Percentiles rank a stretch among this genome's conserved stretches.
Evolutionary conservation across 306 rosid species (phyloP).

Genomic region (Prunus fruticosa): DNA sequence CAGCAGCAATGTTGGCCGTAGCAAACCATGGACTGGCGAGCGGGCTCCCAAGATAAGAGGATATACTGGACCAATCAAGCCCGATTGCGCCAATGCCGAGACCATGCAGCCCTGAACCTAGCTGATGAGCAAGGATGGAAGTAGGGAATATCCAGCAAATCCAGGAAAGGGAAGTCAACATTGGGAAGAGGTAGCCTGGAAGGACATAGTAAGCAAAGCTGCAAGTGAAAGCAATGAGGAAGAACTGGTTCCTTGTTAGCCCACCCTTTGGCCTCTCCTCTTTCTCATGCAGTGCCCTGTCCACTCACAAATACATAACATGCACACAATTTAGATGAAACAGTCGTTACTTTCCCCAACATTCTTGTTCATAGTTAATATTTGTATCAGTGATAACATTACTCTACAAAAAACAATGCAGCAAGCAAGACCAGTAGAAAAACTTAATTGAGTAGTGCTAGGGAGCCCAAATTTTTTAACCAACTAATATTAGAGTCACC

Average conservation of each 20-base stretch:
- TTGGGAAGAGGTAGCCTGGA: constrained; percentile 75
- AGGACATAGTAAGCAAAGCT: constrained; percentile 74
- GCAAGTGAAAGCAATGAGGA: constrained; percentile 61
- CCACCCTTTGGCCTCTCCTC: constrained; percentile 58
- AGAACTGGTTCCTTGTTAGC: constrained; percentile 61
- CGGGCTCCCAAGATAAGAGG: constrained; percentile 79
- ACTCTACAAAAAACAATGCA: too few species aligned
- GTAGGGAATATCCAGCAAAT: constrained; percentile 74
- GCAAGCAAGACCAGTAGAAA: too few species aligned
- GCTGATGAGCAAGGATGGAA: constrained; percentile 62
- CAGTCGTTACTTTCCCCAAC: neutral
- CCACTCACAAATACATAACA: neutral
- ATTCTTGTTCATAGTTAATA: neutral
- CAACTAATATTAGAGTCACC: too few species aligned
- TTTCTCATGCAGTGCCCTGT: constrained; percentile 76
- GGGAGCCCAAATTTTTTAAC: too few species aligned
- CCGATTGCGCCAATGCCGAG: constrained; percentile 76
- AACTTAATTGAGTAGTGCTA: too few species aligned
- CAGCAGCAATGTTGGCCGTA: constrained; percentile 72
- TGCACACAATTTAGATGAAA: neutral
- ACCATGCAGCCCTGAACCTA: constrained; percentile 79
- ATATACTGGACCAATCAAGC: constrained; percentile 74
- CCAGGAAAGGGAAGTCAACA: constrained; percentile 73
- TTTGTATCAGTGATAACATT: too few species aligned
- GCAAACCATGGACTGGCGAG: constrained; percentile 96